Conservation (phyloP, 1,284 basidiomycete genomes). For the Peniophora sp. region DNA sequence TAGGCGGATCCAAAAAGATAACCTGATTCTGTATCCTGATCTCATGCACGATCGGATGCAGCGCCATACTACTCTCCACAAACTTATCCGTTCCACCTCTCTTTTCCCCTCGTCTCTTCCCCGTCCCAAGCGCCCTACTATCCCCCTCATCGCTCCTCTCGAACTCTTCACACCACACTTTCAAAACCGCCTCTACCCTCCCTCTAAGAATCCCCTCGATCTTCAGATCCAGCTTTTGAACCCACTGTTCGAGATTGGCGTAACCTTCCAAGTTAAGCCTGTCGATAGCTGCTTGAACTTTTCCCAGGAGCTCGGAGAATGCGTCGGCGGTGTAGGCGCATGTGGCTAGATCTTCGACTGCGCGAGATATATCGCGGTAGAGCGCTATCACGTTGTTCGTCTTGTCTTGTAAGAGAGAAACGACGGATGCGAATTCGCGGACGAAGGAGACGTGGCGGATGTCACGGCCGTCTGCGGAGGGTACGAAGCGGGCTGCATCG, state of each 20-base stretch:
- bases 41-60: conserved; percentile 87
- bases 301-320: conserved; percentile 72
- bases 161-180: conserved; percentile 87
- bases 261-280: conserved; percentile 93
- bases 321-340: conserved; percentile 82
- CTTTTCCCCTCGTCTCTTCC: conserved; percentile 58
- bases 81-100: conserved; percentile 35
- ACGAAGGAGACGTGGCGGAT: conserved; percentile 91
- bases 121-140: conserved; percentile 27
- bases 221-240: conserved; percentile 78
- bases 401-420: conserved; percentile 88
- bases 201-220: conserved; percentile 82
- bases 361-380: conserved; percentile 78
- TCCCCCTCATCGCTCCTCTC: conserved; percentile 62
- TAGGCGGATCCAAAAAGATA: conserved; percentile 96
- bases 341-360: conserved; percentile 81
- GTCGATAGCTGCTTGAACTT: conserved; percentile 90
- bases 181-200: conserved; percentile 73
- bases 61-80: conserved; percentile 59
- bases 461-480: conserved; percentile 71
- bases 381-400: conserved; percentile 90
- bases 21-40: conserved; percentile 98
- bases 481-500: conserved; percentile 69
- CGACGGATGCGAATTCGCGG: conserved; percentile 88
- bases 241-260: conserved; percentile 97